phyloP scores from a whole-genome alignment of 495 filamentous ascomycete genomes.

The Penicillium cinerascens region DNA sequence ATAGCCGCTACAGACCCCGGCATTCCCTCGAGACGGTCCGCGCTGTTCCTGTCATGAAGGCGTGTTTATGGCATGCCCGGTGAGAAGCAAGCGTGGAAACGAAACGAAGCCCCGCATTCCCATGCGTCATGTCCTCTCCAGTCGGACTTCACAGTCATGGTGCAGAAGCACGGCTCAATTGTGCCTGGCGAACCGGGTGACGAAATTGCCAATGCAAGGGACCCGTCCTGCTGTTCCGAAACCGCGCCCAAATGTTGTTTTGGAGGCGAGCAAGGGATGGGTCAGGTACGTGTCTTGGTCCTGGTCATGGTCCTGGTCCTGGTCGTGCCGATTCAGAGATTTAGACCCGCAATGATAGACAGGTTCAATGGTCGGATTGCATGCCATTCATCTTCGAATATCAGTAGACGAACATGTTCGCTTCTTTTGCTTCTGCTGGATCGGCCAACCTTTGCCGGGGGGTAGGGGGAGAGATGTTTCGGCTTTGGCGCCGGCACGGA shows the following conservation, averaged over 20 bases:
- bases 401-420: neutral
- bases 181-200: constrained; percentile 6
- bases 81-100: constrained; percentile 14
- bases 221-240: constrained; percentile 4
- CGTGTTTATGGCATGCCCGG: constrained; percentile 11
- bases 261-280: constrained; percentile 26
- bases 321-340: neutral
- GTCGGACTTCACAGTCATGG: constrained; percentile 1
- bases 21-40: neutral
- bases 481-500: constrained; percentile 10
- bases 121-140: constrained; percentile 14
- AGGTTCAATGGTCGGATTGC: neutral
- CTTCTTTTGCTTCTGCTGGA: neutral
- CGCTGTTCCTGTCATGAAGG: constrained; percentile 4
- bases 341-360: neutral
- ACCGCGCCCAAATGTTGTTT: constrained; percentile 6
- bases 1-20: neutral
- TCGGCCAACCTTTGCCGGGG: neutral
- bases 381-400: neutral
- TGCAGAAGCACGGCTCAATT: neutral
- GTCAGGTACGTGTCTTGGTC: constrained; percentile 24
- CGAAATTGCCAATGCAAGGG: constrained; percentile 22
- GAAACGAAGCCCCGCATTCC: constrained; percentile 26
- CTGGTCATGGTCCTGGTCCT: neutral
- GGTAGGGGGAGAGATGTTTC: neutral